Conservation (phyloP, 2,329 filamentous ascomycete genomes). For the Sclerotinia subarctica region DNA sequence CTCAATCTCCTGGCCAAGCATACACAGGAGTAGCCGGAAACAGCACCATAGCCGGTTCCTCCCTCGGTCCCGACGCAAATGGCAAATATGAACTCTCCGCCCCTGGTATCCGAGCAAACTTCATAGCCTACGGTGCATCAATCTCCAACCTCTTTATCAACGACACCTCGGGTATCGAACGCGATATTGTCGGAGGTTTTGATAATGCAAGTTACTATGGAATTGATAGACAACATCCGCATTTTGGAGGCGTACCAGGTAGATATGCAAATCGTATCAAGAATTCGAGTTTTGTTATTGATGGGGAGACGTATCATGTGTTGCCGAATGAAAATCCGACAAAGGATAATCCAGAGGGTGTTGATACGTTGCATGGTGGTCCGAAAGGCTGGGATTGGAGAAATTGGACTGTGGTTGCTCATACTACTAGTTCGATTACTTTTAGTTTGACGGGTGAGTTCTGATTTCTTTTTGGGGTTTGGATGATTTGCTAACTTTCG, state of each 20-base stretch:
- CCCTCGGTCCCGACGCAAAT: conserved; percentile 48
- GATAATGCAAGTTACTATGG: conserved; percentile 73
- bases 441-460: conserved; percentile 61
- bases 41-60: conserved; percentile 28
- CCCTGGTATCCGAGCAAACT: conserved; percentile 62
- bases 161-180: conserved; percentile 63
- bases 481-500: neutral
- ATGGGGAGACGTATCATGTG: conserved; percentile 58
- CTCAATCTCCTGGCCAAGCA: conserved; percentile 28
- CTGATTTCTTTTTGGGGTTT: neutral
- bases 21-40: conserved; percentile 34
- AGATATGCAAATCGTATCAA: conserved; percentile 80
- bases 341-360: conserved; percentile 48
- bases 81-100: conserved; percentile 72
- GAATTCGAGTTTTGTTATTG: conserved; percentile 69
- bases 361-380: conserved; percentile 67
- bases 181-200: conserved; percentile 70
- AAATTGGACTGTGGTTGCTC: conserved; percentile 72
- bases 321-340: conserved; percentile 62
- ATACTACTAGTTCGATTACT: conserved; percentile 64
- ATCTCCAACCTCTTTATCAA: conserved; percentile 69
- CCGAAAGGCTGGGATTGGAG: conserved; percentile 64
- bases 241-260: conserved; percentile 70
- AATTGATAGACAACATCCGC: conserved; percentile 61
- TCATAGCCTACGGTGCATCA: conserved; percentile 72